A percentile compares a stretch with the other conserved stretches of the same genome.
phyloP scores from a whole-genome alignment of 1,139 yeast genomes.

The Suhomyces ambrosiae region DNA sequence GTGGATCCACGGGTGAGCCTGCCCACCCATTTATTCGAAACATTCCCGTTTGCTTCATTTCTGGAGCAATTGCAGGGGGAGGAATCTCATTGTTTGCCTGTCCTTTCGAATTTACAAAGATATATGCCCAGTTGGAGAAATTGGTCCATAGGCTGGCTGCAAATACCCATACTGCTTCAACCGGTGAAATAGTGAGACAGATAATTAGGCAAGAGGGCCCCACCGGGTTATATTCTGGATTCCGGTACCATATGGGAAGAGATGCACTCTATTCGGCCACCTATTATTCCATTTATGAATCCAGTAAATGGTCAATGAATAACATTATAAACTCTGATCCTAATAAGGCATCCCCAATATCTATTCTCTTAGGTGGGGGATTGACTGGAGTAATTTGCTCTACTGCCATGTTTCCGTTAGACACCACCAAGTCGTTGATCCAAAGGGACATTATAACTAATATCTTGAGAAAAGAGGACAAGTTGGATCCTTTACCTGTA shows the following conservation, averaged over 20 bases:
- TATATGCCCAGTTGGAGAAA: constrained; percentile 72
- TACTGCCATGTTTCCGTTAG: constrained; percentile 76
- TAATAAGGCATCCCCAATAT: constrained; percentile 32
- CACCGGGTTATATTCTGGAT: constrained; percentile 72
- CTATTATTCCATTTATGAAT: constrained; percentile 76
- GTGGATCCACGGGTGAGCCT: constrained; percentile 14
- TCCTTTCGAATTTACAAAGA: constrained; percentile 84
- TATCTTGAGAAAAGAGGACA: constrained; percentile 55
- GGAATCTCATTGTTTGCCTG: constrained; percentile 69
- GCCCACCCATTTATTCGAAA: constrained; percentile 50
- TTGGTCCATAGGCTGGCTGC: constrained; percentile 34
- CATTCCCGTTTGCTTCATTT: constrained; percentile 63
- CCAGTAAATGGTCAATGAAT: constrained; percentile 55
- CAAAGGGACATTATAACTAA: constrained; percentile 75
- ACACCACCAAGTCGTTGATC: constrained; percentile 71
- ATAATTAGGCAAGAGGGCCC: constrained; percentile 61
- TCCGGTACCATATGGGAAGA: constrained; percentile 61
- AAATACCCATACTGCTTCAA: constrained; percentile 22
- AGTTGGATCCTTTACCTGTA: constrained; percentile 38
- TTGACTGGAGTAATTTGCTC: constrained; percentile 74
- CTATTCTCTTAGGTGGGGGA: constrained; percentile 69
- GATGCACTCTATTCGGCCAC: constrained; percentile 74
- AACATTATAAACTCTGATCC: constrained; percentile 35
- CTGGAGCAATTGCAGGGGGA: constrained; percentile 72
- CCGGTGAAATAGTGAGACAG: constrained; percentile 46